Evolutionary conservation across 1,139 yeast species (phyloP).

Genomic region (Hyphopichia fennica): DNA sequence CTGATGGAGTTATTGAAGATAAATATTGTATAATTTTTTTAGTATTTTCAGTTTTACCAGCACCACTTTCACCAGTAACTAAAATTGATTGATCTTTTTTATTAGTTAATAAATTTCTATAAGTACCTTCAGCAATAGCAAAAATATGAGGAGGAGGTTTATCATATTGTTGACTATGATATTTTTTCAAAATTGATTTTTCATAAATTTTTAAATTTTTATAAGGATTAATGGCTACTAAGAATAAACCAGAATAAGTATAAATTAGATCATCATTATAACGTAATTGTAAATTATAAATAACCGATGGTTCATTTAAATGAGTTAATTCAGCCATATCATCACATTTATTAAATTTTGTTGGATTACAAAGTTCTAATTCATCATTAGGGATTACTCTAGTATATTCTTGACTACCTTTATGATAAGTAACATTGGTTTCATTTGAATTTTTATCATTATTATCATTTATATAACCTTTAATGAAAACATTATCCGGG

Average conservation of each 20-base stretch:
- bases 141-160: constrained; percentile 82
- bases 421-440: constrained; percentile 53
- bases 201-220: constrained; percentile 74
- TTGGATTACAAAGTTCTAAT: constrained; percentile 78
- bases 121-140: constrained; percentile 88
- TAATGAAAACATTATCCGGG: constrained; percentile 58
- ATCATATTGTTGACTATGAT: constrained; percentile 47
- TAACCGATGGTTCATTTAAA: constrained; percentile 91
- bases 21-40: constrained; percentile 91
- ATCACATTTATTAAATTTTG: constrained; percentile 86
- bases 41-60: constrained; percentile 98
- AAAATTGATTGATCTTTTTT: constrained; percentile 82
- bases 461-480: constrained; percentile 66
- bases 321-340: constrained; percentile 97
- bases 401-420: constrained; percentile 41
- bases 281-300: constrained; percentile 75
- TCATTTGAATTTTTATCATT: constrained; percentile 31
- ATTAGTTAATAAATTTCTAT: constrained; percentile 68
- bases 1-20: constrained; percentile 61
- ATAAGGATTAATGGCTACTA: constrained; percentile 96
- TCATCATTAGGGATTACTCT: constrained; percentile 40
- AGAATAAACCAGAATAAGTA: constrained; percentile 76
- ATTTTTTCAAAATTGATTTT: constrained; percentile 53
- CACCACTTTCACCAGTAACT: constrained; percentile 98
- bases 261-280: constrained; percentile 80